Conservation (phyloP, 441 rosid species). For the Croton setiger region DNA sequence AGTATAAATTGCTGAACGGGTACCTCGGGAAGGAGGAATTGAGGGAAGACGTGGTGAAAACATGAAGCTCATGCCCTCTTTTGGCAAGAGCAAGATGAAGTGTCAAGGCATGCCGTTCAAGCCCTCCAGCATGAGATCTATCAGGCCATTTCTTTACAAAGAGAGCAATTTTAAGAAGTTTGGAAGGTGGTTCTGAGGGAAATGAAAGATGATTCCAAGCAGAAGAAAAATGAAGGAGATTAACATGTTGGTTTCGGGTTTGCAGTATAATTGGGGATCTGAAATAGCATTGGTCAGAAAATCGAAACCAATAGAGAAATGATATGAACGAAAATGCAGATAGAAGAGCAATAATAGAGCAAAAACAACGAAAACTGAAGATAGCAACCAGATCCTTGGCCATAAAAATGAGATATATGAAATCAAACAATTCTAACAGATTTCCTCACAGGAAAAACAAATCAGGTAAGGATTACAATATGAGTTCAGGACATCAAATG, state of each 20-base stretch:
- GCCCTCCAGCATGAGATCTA: constrained; percentile 81
- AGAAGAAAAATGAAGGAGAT: constrained; percentile 53
- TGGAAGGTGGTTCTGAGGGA: constrained; percentile 31
- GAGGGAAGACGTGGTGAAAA: constrained; percentile 62
- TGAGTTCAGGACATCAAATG: background rate
- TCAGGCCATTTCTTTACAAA: constrained; percentile 91
- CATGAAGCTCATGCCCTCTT: constrained; percentile 84
- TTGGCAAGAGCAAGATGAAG: constrained; percentile 77
- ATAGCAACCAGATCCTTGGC: constrained; percentile 37
- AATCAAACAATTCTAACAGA: constrained; percentile 2
- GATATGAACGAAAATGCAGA: constrained; percentile 55
- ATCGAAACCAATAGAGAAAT: constrained; percentile 44
- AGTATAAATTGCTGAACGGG: constrained; percentile 41
- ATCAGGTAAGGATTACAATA: background rate
- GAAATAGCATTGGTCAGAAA: constrained; percentile 40
- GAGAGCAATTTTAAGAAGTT: constrained; percentile 61
- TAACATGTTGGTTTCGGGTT: constrained; percentile 35
- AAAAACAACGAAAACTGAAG: constrained; percentile 48
- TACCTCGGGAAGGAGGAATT: constrained; percentile 53
- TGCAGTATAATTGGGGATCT: constrained; percentile 24
- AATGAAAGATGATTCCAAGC: constrained; percentile 80
- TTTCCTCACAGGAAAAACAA: background rate
- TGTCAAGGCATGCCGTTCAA: constrained; percentile 81
- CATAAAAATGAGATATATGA: constrained; percentile 30
- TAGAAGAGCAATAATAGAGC: constrained; percentile 37